Base-by-base conservation (phyloP, 2,329 filamentous ascomycete genomes). In the Cladosporium sp. region DNA sequence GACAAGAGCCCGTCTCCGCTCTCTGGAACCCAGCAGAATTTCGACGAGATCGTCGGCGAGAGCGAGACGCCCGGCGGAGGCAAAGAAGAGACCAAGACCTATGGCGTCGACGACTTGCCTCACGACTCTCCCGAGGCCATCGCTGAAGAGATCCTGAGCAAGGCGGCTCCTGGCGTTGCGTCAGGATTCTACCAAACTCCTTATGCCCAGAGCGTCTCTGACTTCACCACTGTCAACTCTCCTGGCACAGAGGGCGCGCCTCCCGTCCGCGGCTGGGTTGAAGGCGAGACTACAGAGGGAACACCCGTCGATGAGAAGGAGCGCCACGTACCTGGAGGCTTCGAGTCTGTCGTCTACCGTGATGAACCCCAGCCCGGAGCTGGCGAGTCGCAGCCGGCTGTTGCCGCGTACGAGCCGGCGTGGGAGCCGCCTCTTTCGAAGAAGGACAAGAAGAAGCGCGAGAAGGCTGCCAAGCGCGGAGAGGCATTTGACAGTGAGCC, bases 321-420 rank as follows among this genome's bases (percentile, higher is more conserved):
- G 16, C 64, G 74, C 41, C 76, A 80, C 53, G 80, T 85, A 67
- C 83, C 85, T 19, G 85, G 85, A 16, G 72, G 77, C 9, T 90
- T 86, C 56, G 64, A 65, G 18, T 66, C 74, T 40, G 72, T 74
- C 6, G 56, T 66, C 41, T 43, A 58, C 16, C 31, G 32, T n/a
- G 46, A 45, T 3, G 44, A 33, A 14, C 41, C 22, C 49, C 42
- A 52, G 8, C 49, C 42, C 7, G 28, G 58, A 11, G 63, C 60
- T 31, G 37, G 41, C 32, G 43, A 46, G 9, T 42, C 44, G 9
- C 48, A 49, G 35, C 13, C 35, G 35, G 4, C n/a, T 14, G 3
- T 38, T 35, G 10, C 34, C 4, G 34, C 16, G 4, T 16, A 42
- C n/a, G 60, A 61, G 34, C 38, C 13, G 32, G 51, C 45, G 50